Conservation (phyloP, 2,329 filamentous ascomycete species). For the Calcarisporium arbuscula region DNA sequence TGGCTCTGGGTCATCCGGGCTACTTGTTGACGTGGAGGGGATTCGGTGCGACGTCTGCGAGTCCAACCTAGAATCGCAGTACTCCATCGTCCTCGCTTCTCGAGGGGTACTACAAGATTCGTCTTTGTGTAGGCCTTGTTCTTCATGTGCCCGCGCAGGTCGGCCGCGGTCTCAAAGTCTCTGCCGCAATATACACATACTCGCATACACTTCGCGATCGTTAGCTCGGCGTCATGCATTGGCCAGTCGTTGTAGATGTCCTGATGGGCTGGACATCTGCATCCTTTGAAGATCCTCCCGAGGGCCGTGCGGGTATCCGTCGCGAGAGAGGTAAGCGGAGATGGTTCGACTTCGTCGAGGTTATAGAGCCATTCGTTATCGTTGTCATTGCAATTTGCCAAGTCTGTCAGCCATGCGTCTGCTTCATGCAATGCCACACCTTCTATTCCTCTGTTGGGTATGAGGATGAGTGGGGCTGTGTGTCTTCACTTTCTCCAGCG, state of each 20-base stretch:
- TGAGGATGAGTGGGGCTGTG: not conserved
- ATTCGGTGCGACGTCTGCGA: no score
- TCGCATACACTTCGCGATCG: slow-evolving; percentile 13
- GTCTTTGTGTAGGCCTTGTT: no score
- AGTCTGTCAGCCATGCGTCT: slow-evolving; percentile 9
- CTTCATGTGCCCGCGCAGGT: no score
- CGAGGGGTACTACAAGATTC: no score
- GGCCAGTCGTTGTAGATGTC: slow-evolving; percentile 16
- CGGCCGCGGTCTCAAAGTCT: no score
- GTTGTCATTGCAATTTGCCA: no score
- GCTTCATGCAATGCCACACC: slow-evolving; percentile 7
- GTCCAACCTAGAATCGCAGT: slow-evolving; percentile 9
- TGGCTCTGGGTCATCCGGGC: slow-evolving; percentile 8
- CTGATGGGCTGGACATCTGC: slow-evolving; percentile 11
- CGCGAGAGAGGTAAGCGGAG: slow-evolving; percentile 13
- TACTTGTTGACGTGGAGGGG: no score
- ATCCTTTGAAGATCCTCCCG: slow-evolving; percentile 11
- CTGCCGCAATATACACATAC: no score
- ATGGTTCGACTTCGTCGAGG: slow-evolving; percentile 3
- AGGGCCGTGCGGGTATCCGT: slow-evolving; percentile 9
- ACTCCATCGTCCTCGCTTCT: no score
- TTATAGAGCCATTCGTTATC: not conserved
- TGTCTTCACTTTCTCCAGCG: no score
- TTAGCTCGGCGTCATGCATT: slow-evolving; percentile 5
- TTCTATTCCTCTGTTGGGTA: slow-evolving; percentile 10